Percentiles rank a stretch among this genome's conserved stretches.
Evolutionary conservation across 768 basidiomycete genomes (phyloP).

Genomic region (Xerocomellus chrysenteron): DNA sequence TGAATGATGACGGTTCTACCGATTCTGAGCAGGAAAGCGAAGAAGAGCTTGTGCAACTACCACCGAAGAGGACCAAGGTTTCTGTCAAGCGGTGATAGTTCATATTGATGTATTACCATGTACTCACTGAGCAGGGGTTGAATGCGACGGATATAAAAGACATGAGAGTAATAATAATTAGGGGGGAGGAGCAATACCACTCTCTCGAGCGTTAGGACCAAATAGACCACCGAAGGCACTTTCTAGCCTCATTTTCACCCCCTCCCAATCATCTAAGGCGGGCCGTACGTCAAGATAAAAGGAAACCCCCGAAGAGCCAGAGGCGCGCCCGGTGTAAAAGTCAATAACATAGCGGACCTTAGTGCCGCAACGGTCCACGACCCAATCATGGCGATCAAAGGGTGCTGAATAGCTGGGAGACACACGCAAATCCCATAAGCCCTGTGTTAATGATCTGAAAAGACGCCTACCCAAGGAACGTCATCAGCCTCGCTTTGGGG

Average conservation of each 20-base stretch:
- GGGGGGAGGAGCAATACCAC: conserved; percentile 15
- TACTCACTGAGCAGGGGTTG: conserved; percentile 4
- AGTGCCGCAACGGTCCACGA: conserved; percentile 89
- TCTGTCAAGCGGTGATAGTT: conserved; percentile 44
- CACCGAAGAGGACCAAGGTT: conserved; percentile 56
- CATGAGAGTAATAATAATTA: conserved; percentile 5
- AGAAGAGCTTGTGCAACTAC: conserved; percentile 47
- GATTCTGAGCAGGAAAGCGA: conserved; percentile 45
- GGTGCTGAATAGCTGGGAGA: conserved; percentile 79
- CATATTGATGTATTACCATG: conserved; percentile 11
- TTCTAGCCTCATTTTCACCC: conserved; percentile 76
- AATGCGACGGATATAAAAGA: conserved; percentile 9
- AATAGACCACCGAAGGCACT: conserved; percentile 49
- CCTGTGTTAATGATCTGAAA: background rate
- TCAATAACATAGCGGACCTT: conserved; percentile 94
- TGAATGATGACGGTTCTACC: conserved; percentile 43
- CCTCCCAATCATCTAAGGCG: conserved; percentile 92
- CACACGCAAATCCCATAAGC: background rate
- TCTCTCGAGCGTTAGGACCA: conserved; percentile 21
- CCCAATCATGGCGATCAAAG: conserved; percentile 97
- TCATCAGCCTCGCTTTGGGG: conserved; percentile 79
- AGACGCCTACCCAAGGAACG: conserved; percentile 74
- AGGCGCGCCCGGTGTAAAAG: conserved; percentile 84
- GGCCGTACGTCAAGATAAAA: conserved; percentile 96
- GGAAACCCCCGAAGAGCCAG: conserved; percentile 55